phyloP scores from a whole-genome alignment of 176 grass and related monocot species.

The Dendrocalamus sinicus region DNA sequence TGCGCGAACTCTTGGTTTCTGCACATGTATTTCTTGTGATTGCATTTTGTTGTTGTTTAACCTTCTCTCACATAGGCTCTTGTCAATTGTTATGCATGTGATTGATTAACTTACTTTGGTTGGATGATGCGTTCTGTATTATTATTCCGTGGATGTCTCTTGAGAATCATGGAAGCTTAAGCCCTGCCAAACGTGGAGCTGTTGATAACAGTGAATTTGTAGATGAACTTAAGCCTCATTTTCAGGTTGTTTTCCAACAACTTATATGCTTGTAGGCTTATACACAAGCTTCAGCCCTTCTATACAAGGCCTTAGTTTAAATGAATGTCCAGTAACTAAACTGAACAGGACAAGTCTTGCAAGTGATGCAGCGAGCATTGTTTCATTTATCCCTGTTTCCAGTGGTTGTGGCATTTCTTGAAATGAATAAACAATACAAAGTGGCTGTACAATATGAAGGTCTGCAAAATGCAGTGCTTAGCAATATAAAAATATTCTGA shows the following conservation, averaged over 20 bases:
- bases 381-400: background rate
- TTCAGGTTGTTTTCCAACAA: slow-evolving; percentile 1
- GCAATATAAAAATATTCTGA: background rate
- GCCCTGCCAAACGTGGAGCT: background rate
- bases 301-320: background rate
- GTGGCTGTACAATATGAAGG: background rate
- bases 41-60: slow-evolving; percentile 17
- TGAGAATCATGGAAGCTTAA: slow-evolving; percentile 33
- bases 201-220: slow-evolving; percentile 8
- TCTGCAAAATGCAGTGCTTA: slow-evolving; percentile 3
- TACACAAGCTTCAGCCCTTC: background rate
- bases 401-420: slow-evolving; percentile 14
- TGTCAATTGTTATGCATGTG: background rate
- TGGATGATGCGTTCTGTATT: background rate
- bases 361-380: background rate
- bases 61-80: background rate
- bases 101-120: slow-evolving; percentile 7
- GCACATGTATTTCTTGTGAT: slow-evolving; percentile 29
- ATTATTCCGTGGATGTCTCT: slow-evolving; percentile 12
- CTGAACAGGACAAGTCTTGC: background rate
- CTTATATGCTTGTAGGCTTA: slow-evolving; percentile 12
- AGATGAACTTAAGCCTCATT: slow-evolving; percentile 21
- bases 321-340: slow-evolving; percentile 36
- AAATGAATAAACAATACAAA: slow-evolving; percentile 14
- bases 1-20: background rate